phyloP scores from a whole-genome alignment of 2,329 filamentous ascomycete genomes.

The Aspergillus carbonarius region DNA sequence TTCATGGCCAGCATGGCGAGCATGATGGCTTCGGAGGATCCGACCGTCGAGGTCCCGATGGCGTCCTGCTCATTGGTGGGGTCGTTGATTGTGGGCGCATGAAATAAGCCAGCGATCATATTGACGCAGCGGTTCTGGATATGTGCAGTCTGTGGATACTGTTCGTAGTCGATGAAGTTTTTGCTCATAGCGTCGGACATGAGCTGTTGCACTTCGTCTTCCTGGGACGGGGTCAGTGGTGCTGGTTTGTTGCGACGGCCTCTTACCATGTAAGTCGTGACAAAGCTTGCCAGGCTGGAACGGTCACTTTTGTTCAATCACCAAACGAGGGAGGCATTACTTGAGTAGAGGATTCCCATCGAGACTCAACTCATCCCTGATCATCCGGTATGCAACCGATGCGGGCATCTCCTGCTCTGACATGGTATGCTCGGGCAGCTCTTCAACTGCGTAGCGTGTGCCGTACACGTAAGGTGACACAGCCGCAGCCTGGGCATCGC shows the following conservation, averaged over 20 bases:
- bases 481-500: slow-evolving; percentile 25
- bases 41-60: slow-evolving; percentile 68
- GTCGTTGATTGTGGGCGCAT: slow-evolving; percentile 53
- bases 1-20: slow-evolving; percentile 73
- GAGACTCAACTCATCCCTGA: slow-evolving; percentile 63
- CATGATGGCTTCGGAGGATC: slow-evolving; percentile 70
- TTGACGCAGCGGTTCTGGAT: slow-evolving; percentile 68
- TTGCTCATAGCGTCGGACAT: slow-evolving; percentile 69
- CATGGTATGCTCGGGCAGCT: slow-evolving; percentile 80
- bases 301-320: neutral
- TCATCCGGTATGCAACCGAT: slow-evolving; percentile 65
- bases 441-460: slow-evolving; percentile 74
- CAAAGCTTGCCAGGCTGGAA: slow-evolving; percentile 52
- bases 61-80: slow-evolving; percentile 55
- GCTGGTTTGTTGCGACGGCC: neutral
- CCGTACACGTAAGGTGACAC: slow-evolving; percentile 73
- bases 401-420: slow-evolving; percentile 84
- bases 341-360: slow-evolving; percentile 68
- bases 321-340: slow-evolving; percentile 42
- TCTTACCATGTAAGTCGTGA: slow-evolving; percentile 64
- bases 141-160: slow-evolving; percentile 59
- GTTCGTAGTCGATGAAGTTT: slow-evolving; percentile 70
- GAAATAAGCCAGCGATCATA: slow-evolving; percentile 65
- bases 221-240: slow-evolving; percentile 27
- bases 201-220: slow-evolving; percentile 62